Evolutionary conservation across 1,284 basidiomycete genomes (phyloP).

Genomic region (Puccinia novopanici): DNA sequence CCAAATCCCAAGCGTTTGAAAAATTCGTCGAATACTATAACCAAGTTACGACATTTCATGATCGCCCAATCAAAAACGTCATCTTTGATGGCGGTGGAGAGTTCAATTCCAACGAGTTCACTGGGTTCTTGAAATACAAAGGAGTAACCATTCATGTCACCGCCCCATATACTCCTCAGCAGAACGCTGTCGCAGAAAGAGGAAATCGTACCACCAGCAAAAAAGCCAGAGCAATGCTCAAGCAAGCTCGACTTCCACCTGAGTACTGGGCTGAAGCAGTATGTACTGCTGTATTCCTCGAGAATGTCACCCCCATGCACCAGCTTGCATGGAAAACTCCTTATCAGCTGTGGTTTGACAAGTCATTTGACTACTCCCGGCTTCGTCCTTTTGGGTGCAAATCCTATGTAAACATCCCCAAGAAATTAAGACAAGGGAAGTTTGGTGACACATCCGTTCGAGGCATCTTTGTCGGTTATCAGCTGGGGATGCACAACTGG

Average conservation of each 20-base stretch:
- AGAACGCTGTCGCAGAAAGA: background rate
- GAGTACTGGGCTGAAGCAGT: constrained; percentile 22
- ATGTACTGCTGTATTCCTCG: constrained; percentile 20
- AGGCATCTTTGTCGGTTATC: background rate
- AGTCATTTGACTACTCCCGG: background rate
- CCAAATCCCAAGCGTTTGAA: background rate
- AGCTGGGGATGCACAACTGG: constrained; percentile 24
- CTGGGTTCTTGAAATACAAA: background rate
- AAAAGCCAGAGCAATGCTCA: background rate
- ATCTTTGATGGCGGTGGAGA: constrained; percentile 25
- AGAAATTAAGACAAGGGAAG: background rate
- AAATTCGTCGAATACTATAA: background rate
- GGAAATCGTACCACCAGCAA: constrained; percentile 4
- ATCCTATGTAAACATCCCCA: background rate
- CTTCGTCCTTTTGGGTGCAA: background rate
- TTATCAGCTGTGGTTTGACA: background rate
- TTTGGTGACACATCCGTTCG: background rate
- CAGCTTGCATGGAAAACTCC: background rate
- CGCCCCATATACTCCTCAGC: constrained; percentile 13
- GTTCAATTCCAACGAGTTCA: constrained; percentile 5
- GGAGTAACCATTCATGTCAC: background rate
- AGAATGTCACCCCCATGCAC: constrained; percentile 5
- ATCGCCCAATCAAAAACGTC: background rate
- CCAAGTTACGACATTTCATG: background rate
- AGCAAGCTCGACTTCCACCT: background rate